Evolutionary conservation across 1,139 yeast genomes (phyloP).

Genomic region (Pichia sp.): DNA sequence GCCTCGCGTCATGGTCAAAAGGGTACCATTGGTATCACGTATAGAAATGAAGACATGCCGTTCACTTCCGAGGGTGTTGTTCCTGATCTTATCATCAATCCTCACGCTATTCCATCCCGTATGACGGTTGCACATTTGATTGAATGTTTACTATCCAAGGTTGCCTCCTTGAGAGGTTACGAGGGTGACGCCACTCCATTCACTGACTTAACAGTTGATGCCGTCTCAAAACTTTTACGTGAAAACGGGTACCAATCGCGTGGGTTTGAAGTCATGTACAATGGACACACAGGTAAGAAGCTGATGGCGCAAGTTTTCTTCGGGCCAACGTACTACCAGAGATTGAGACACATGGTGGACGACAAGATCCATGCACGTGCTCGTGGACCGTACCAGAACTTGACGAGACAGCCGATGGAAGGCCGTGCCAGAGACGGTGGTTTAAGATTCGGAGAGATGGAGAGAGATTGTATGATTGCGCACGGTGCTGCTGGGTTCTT

Average conservation of each 20-base stretch:
- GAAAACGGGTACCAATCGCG: constrained; percentile 97
- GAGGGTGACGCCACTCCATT: constrained; percentile 99
- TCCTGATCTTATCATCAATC: constrained; percentile 95
- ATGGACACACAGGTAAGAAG: constrained; percentile 98
- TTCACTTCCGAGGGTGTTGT: constrained; percentile 95
- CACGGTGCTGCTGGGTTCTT: constrained; percentile 98
- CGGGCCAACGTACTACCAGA: constrained; percentile 98
- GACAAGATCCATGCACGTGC: constrained; percentile 99
- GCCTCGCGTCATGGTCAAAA: constrained; percentile 99
- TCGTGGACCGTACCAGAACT: constrained; percentile 96
- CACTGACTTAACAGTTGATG: constrained; percentile 97
- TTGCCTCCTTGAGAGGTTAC: constrained; percentile 88
- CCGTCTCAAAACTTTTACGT: constrained; percentile 83
- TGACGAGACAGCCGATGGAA: constrained; percentile 98
- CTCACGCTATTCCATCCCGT: constrained; percentile 99
- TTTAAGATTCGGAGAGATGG: constrained; percentile 99
- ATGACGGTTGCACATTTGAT: constrained; percentile 99
- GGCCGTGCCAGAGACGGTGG: constrained; percentile 99
- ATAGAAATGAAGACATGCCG: constrained; percentile 98
- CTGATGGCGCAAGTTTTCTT: constrained; percentile 97
- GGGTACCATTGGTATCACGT: constrained; percentile 99
- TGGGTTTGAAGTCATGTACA: constrained; percentile 97
- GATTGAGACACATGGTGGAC: constrained; percentile 98
- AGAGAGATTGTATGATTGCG: constrained; percentile 99
- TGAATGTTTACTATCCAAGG: constrained; percentile 94